phyloP scores from a whole-genome alignment of 1,284 basidiomycete genomes.

The Limonomyces culmigenus region DNA sequence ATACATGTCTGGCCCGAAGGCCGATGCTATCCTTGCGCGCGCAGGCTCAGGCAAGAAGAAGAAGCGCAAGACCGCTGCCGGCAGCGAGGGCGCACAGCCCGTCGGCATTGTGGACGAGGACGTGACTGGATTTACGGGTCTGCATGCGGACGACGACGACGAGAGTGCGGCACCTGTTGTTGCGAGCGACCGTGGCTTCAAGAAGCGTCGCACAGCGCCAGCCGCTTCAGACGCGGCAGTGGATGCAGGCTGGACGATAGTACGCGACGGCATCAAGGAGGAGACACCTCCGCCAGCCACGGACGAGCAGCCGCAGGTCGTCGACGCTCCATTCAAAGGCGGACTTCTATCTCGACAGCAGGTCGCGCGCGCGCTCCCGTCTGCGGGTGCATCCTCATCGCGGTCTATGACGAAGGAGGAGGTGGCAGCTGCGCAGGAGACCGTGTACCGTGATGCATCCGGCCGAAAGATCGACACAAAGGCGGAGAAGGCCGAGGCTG shows the following conservation, averaged over 20 bases:
- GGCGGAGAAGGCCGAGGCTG: slow-evolving; percentile 69
- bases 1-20: slow-evolving; percentile 96
- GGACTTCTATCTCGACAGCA: slow-evolving; percentile 62
- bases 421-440: slow-evolving; percentile 60
- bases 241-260: slow-evolving; percentile 38
- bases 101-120: slow-evolving; percentile 51
- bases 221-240: slow-evolving; percentile 16
- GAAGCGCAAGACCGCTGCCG: slow-evolving; percentile 44
- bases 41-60: slow-evolving; percentile 41
- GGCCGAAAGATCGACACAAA: slow-evolving; percentile 85
- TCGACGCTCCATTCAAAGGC: slow-evolving; percentile 41
- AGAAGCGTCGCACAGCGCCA: slow-evolving; percentile 49
- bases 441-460: slow-evolving; percentile 83
- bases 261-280: slow-evolving; percentile 28
- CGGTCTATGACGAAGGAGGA: slow-evolving; percentile 26
- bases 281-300: slow-evolving; percentile 33
- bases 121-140: slow-evolving; percentile 29
- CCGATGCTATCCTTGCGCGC: slow-evolving; percentile 81
- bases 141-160: slow-evolving; percentile 30
- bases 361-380: slow-evolving; percentile 37
- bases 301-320: slow-evolving; percentile 59
- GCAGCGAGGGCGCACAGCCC: slow-evolving; percentile 13
- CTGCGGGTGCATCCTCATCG: slow-evolving; percentile 17
- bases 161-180: slow-evolving; percentile 43
- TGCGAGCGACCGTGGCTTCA: slow-evolving; percentile 55